phyloP scores from a whole-genome alignment of 495 filamentous ascomycete genomes.

The Cercophora newfieldiana region DNA sequence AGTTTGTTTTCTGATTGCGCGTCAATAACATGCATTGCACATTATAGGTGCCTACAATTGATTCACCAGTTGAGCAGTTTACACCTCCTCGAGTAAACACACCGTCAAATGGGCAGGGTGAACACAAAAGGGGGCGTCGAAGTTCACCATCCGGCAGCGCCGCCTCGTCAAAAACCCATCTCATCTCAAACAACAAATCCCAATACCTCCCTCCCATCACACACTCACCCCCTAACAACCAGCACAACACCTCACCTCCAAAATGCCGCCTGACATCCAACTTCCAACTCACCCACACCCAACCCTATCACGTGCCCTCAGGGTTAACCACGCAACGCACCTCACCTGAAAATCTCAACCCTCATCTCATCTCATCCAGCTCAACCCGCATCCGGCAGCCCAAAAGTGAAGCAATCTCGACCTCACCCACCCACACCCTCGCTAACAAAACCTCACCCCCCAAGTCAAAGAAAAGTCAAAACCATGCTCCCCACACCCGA shows the following conservation, averaged over 20 bases:
- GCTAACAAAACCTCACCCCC: background rate
- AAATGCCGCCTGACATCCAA: no score
- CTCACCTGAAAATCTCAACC: background rate
- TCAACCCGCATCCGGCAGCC: conserved; percentile 4
- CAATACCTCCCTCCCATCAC: no score
- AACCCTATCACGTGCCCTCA: conserved; percentile 28
- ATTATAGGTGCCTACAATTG: no score
- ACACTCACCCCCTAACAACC: background rate
- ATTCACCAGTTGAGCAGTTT: no score
- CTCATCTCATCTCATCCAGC: background rate
- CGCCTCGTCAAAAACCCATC: no score
- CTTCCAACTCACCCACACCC: conserved; percentile 3
- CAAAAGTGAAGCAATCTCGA: conserved; percentile 35
- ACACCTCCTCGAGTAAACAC: no score
- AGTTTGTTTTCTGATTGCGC: no score
- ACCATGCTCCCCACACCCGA: conserved; percentile 88
- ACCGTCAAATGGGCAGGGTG: no score
- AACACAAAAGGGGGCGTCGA: no score
- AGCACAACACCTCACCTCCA: background rate
- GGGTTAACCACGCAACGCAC: conserved; percentile 3
- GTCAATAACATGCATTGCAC: no score
- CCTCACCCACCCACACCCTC: background rate
- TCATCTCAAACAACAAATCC: no score
- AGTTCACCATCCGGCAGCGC: no score
- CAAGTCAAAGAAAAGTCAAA: background rate